phyloP scores from a whole-genome alignment of 129 eudicot species.

The Chrysanthemum lavandulifolium region DNA sequence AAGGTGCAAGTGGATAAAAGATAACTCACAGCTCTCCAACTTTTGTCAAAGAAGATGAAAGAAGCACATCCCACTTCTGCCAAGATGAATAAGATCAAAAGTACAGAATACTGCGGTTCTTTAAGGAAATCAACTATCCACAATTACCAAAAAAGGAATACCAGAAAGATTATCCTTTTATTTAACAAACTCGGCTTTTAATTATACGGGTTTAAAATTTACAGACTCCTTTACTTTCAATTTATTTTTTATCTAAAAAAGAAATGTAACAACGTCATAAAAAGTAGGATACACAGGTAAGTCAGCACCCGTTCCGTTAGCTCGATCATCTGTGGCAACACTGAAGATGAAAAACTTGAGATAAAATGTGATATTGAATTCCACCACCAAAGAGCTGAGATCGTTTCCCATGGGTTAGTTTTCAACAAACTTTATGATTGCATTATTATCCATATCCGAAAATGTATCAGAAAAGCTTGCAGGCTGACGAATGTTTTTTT shows the following conservation, averaged over 20 bases:
- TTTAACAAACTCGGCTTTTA: not conserved
- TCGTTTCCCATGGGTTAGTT: slow-evolving; percentile 46
- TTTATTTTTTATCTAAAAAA: not conserved
- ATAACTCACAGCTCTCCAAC: slow-evolving; percentile 74
- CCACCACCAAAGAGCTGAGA: slow-evolving; percentile 61
- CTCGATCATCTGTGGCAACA: slow-evolving; percentile 74
- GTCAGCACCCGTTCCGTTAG: slow-evolving; percentile 70
- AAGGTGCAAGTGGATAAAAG: not conserved
- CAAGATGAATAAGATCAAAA: slow-evolving; percentile 68
- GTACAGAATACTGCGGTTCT: slow-evolving; percentile 57
- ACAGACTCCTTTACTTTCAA: not conserved
- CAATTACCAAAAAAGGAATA: not conserved
- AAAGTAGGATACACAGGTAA: slow-evolving; percentile 77
- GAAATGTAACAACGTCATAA: slow-evolving; percentile 2
- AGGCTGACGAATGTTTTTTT: too few relatives aligned
- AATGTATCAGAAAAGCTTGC: too few relatives aligned
- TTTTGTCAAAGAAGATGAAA: slow-evolving; percentile 79
- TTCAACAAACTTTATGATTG: too few relatives aligned
- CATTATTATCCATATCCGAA: too few relatives aligned
- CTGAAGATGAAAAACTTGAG: slow-evolving; percentile 82
- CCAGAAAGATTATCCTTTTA: not conserved
- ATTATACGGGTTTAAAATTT: not conserved
- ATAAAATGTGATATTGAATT: slow-evolving; percentile 73
- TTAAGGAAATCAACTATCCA: slow-evolving; percentile 55
- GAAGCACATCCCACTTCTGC: slow-evolving; percentile 74